phyloP scores from a whole-genome alignment of 2,329 filamentous ascomycete species.

The Cordyceps farinosa region DNA sequence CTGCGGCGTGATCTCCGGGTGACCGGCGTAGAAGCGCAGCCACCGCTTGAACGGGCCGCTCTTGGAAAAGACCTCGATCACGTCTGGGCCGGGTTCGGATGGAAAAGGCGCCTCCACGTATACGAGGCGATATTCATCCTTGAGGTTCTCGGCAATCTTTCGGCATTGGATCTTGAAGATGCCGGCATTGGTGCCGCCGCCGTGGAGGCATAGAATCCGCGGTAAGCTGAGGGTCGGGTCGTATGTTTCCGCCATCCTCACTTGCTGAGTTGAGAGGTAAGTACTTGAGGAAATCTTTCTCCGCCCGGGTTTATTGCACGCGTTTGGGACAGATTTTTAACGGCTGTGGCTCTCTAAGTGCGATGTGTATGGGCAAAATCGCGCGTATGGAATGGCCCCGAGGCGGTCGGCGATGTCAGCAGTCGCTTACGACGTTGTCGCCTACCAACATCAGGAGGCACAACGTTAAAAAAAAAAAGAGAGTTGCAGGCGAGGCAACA shows the following conservation, averaged over 20 bases:
- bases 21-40: constrained; percentile 57
- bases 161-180: constrained; percentile 65
- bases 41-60: constrained; percentile 58
- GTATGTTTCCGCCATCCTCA: neutral
- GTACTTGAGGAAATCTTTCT: too few relatives aligned
- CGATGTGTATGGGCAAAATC: too few relatives aligned
- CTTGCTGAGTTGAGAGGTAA: too few relatives aligned
- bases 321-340: too few relatives aligned
- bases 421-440: too few relatives aligned
- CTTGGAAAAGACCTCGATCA: constrained; percentile 58
- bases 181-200: constrained; percentile 63
- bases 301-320: too few relatives aligned
- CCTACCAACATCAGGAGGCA: too few relatives aligned
- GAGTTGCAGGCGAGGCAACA: too few relatives aligned
- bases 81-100: constrained; percentile 56
- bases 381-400: too few relatives aligned
- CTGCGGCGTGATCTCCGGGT: constrained; percentile 45
- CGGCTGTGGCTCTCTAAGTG: too few relatives aligned
- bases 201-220: constrained; percentile 69
- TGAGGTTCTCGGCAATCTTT: constrained; percentile 39
- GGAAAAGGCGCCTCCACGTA: constrained; percentile 65
- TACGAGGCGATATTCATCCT: constrained; percentile 59
- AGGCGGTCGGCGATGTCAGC: too few relatives aligned
- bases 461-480: too few relatives aligned
- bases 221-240: constrained; percentile 37